phyloP scores from a whole-genome alignment of 2,329 filamentous ascomycete species.

The Claviceps quebecensis region DNA sequence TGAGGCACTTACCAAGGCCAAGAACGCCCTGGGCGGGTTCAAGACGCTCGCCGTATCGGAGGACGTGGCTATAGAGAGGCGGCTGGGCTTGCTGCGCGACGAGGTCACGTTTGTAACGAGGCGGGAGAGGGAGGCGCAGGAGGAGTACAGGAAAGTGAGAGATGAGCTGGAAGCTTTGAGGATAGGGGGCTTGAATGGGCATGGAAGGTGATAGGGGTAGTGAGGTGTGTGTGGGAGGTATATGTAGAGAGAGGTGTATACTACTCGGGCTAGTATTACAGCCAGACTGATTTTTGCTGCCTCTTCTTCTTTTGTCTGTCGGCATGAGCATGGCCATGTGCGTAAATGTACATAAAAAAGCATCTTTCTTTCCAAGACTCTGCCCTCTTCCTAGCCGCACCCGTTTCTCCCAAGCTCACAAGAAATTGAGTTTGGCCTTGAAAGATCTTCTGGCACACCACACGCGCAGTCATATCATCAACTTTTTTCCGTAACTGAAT shows the following conservation, averaged over 20 bases:
- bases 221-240: background rate
- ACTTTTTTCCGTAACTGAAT: too few relatives aligned
- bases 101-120: slow-evolving; percentile 70
- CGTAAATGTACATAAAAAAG: background rate
- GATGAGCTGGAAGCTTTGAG: slow-evolving; percentile 60
- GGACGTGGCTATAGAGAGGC: slow-evolving; percentile 55
- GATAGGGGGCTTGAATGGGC: slow-evolving; percentile 20
- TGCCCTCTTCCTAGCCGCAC: too few relatives aligned
- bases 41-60: slow-evolving; percentile 66
- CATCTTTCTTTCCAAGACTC: too few relatives aligned
- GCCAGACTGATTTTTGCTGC: too few relatives aligned
- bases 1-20: slow-evolving; percentile 59
- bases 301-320: background rate
- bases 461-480: too few relatives aligned
- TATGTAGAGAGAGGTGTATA: background rate
- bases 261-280: too few relatives aligned
- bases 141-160: slow-evolving; percentile 60
- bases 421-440: too few relatives aligned
- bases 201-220: slow-evolving; percentile 25
- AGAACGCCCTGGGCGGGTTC: slow-evolving; percentile 58
- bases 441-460: too few relatives aligned
- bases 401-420: too few relatives aligned
- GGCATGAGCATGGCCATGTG: background rate
- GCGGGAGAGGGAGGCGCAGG: slow-evolving; percentile 81
- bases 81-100: slow-evolving; percentile 63